Base-by-base conservation (phyloP, 768 basidiomycete genomes). In the Amanita pseudoporphyria region DNA sequence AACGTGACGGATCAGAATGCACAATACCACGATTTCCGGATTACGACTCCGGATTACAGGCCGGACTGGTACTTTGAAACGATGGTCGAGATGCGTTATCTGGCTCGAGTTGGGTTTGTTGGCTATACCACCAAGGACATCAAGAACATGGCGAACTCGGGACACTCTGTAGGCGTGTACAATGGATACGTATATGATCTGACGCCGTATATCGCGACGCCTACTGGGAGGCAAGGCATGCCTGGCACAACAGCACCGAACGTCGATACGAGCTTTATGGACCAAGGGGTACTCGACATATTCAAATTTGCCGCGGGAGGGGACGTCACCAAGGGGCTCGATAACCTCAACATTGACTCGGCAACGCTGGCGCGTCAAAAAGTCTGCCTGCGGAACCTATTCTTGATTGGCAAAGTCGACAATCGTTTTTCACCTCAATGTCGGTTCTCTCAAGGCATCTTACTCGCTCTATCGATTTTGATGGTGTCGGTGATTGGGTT, bases 41-140 rank as follows among this genome's bases (percentile, higher is more conserved):
- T 83, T 0, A 82, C 73, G 61, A 85, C 83, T 31, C 86, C 82
- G 52, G 95, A 98, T 60, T 84, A 86, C 0, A 80, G 96, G 7
- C 95, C 96, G 0, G 96, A 99, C 61, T 99, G 96, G 96, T 99
- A 98, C 65, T 93, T 87, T 56, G 87, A 98, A 68, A 74, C 72
- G 52, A 98, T 99, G 96, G 87, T 88, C 2, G 64, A 78, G 61
- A 84, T 99, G 85, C 87, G 96, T 6, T 96, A 85, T 72, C 84
- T 80, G 47, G 81, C 80, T 57, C 87, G 95, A 33, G 77, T 82
- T 35, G 96, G 96, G 0, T 97, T 94, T 62, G 60, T 95, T 45
- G 95, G 93, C 0, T 85, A 79, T 60, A 87, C 87, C 0, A 80
- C 83, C 13, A 78, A 78, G 59, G 81, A 85, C 53, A 78, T 96